These are phyloP conservation scores for Vanrija pseudolonga DNA, from an alignment of 1,284 basidiomycete species.

Conservation along the genomic window DNA sequence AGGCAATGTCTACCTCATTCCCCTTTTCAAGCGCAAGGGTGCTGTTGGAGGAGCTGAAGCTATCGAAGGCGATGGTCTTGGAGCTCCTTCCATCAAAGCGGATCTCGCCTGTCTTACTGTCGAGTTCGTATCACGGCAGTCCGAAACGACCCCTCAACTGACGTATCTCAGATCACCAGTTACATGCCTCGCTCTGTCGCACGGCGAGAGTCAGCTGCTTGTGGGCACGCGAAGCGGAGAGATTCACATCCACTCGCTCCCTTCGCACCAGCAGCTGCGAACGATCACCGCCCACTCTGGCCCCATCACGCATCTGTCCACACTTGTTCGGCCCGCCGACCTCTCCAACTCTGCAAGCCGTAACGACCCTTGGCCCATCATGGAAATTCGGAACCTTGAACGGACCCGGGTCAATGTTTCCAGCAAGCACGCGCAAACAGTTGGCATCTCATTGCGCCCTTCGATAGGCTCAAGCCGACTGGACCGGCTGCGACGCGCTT, in stretches of 20 bases:
- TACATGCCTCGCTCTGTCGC: constrained; percentile 68
- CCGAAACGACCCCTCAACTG: not conserved
- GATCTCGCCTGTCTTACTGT: constrained; percentile 13
- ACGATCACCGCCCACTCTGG: constrained; percentile 67
- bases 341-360: constrained; percentile 56
- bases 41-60: constrained; percentile 57
- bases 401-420: constrained; percentile 38
- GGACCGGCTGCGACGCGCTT: not conserved
- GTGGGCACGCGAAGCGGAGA: constrained; percentile 68
- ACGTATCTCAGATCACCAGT: constrained; percentile 53
- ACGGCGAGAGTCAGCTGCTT: constrained; percentile 67
- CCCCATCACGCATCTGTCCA: constrained; percentile 67
- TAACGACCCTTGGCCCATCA: constrained; percentile 32
- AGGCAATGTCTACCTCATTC: constrained; percentile 72
- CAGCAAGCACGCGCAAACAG: constrained; percentile 34
- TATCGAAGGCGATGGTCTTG: constrained; percentile 67
- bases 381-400: constrained; percentile 46
- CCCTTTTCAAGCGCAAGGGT: constrained; percentile 66
- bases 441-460: constrained; percentile 25
- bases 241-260: constrained; percentile 80
- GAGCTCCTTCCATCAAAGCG: constrained; percentile 61
- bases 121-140: not conserved
- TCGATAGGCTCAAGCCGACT: not conserved
- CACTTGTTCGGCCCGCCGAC: constrained; percentile 77
- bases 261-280: constrained; percentile 82